Evolutionary conservation across 345 rosid genomes (phyloP), one percentile per base, ranked within the genome.

Genomic region (Lepidium didymum): DNA sequence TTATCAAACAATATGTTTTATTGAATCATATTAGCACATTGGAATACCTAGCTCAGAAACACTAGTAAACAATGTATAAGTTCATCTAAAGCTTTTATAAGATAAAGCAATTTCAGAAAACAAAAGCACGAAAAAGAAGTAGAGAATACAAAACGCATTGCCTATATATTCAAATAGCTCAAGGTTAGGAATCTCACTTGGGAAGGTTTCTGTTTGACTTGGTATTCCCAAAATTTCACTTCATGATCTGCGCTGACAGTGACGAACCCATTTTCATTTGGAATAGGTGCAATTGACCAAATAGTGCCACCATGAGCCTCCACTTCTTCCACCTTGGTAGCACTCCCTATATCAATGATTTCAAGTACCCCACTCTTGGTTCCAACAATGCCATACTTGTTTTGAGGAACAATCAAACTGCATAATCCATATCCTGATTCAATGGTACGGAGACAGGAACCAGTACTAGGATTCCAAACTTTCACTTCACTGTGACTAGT

Each of bases 211-310:
- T 78, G 87, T 71, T 82, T 83, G 62, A 87, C 78, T 72, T 68
- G 85, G 75, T 88, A 93, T 72, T 88, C 90, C 98, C 98, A 93
- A 69, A 90, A 88, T 78, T 93, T 93, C 54, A 90, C 85, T 58
- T 91, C 95, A 34, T 86, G 94, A 78, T 93, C 99, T 35, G 94
- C 94, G 82, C 99, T 93, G 62, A 92, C 97, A 6, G 97, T 93
- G 73, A 93, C 84, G 80, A 93, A 90, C 49, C 89, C 87, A 78
- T 84, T 82, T 64, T 78, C 91, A 69, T 88, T 82, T 66, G 97
- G 95, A 78, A 93, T 81, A 27, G 82, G 72, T 46, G 85, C 85
- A 63, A 93, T 91, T 8, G 96, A 80, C 72, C 82, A 78, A 35
- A 93, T 77, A 35, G 95, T 74, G 63, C 97, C 91, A 61, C 97